Base-by-base conservation (phyloP, 2,329 filamentous ascomycete genomes). In the Aureobasidium leucospermi region DNA sequence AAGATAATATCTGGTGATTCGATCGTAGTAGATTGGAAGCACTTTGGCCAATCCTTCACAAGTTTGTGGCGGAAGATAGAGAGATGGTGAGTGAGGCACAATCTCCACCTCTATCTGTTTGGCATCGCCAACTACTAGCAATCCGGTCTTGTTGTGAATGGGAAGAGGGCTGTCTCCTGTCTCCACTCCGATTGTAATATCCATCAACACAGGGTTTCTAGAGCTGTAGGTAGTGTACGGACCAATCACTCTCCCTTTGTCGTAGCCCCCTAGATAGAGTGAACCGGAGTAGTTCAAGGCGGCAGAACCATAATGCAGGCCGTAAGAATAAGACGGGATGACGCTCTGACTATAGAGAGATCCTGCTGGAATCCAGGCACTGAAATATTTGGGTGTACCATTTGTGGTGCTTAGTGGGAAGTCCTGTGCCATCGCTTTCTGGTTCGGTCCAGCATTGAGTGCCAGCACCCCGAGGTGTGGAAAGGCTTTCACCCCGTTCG, bases 281-380 rank as follows among this genome's bases (percentile, higher is more conserved):
- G 69, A 72, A 0, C 70, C 71, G 1, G 58, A 53, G 31, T 69
- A 67, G 3, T 61, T 51, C 15, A 70, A 65, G 1, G 66, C 51
- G 0, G 63, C 71, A n/a, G 70, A 72, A 3, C 71, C 72, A 19
- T 72, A 62, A 36, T 74, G 72, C 38, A 74, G 60, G 4, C 66
- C 65, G 42, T 68, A 73, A 1, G 67, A 69, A n/a, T 62, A 66
- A 0, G 68, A 70, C 0, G 64, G 60, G 16, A 67, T 68, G 7
- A 60, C 42, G 7, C 42, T 59, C 15, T 62, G 46, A 11, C 55
- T 43, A 52, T 62, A 62, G 2, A 67, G 31, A 32, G 59, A 59
- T 15, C 53, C 55, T 4, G 34, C 32, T 15, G 48, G 23, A 31
- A 42, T 42, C 53, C 45, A 51, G 13, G 31, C 43, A n/a, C 13